phyloP scores from a whole-genome alignment of 768 basidiomycete species.

The Royoungia palumana region DNA sequence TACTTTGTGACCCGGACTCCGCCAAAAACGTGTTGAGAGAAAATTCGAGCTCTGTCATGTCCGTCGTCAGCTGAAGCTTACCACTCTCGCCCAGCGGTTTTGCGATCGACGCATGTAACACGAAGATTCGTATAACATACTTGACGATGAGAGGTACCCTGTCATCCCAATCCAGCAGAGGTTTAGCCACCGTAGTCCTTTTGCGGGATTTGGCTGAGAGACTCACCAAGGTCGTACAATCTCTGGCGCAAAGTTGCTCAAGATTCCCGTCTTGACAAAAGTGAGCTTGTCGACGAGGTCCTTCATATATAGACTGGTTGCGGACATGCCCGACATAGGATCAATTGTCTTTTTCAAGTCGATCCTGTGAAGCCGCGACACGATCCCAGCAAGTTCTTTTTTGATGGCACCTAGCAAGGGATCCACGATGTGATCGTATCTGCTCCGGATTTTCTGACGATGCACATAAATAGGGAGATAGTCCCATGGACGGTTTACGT shows the following conservation, averaged over 20 bases:
- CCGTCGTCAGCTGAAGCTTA: slow-evolving; percentile 90
- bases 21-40: slow-evolving; percentile 76
- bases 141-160: slow-evolving; percentile 70
- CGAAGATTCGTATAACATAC: slow-evolving; percentile 80
- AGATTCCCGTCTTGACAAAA: slow-evolving; percentile 78
- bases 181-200: background rate
- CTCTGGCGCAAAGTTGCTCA: slow-evolving; percentile 74
- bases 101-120: slow-evolving; percentile 91
- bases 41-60: slow-evolving; percentile 97
- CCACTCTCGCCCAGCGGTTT: slow-evolving; percentile 89
- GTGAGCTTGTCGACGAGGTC: slow-evolving; percentile 73
- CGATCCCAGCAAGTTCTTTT: slow-evolving; percentile 75
- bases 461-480: background rate
- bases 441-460: slow-evolving; percentile 23
- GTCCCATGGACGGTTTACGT: slow-evolving; percentile 13
- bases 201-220: background rate
- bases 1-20: slow-evolving; percentile 47
- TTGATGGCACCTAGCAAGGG: slow-evolving; percentile 67
- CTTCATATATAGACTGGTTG: slow-evolving; percentile 80
- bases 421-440: slow-evolving; percentile 57
- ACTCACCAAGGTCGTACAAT: slow-evolving; percentile 67
- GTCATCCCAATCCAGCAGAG: background rate
- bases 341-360: slow-evolving; percentile 76
- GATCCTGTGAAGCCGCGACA: slow-evolving; percentile 80
- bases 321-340: slow-evolving; percentile 49